Percentiles rank a stretch among this genome's conserved stretches.
These are phyloP conservation scores for Hypoxylon sp. DNA, from an alignment of 2,329 filamentous ascomycete species.

Conservation along the genomic window DNA sequence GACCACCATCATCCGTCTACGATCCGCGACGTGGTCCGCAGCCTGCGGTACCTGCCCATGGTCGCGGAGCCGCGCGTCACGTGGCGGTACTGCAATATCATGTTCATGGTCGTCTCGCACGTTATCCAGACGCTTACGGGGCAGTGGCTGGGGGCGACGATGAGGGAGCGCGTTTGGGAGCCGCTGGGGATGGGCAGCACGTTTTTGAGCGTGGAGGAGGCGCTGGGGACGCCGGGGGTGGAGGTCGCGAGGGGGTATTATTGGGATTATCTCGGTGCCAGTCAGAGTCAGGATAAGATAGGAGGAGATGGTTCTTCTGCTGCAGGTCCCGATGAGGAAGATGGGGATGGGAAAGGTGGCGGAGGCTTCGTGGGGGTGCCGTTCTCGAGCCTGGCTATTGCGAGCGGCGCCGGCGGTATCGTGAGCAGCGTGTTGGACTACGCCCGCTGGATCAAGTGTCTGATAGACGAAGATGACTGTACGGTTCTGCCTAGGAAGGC, in stretches of 20 bases:
- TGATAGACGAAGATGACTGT: constrained; percentile 52
- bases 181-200: constrained; percentile 60
- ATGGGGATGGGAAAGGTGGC: background rate
- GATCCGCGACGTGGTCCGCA: constrained; percentile 53
- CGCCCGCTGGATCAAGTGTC: constrained; percentile 62
- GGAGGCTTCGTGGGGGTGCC: constrained; percentile 45
- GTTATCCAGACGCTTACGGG: constrained; percentile 58
- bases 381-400: constrained; percentile 46
- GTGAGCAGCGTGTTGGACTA: constrained; percentile 64
- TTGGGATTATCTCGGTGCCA: constrained; percentile 49
- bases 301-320: background rate
- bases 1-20: constrained; percentile 50
- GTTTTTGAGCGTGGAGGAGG: constrained; percentile 51
- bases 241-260: constrained; percentile 58
- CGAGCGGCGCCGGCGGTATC: constrained; percentile 56
- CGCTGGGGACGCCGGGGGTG: constrained; percentile 42
- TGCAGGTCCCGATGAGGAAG: background rate
- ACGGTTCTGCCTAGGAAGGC: constrained; percentile 51
- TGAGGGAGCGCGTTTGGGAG: constrained; percentile 56
- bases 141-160: constrained; percentile 53
- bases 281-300: background rate
- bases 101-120: constrained; percentile 62
- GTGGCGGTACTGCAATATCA: constrained; percentile 65
- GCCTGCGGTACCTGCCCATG: constrained; percentile 59
- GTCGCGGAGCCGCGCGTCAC: constrained; percentile 57